phyloP scores from a whole-genome alignment of 2,329 filamentous ascomycete species.

The Fusarium nanum region DNA sequence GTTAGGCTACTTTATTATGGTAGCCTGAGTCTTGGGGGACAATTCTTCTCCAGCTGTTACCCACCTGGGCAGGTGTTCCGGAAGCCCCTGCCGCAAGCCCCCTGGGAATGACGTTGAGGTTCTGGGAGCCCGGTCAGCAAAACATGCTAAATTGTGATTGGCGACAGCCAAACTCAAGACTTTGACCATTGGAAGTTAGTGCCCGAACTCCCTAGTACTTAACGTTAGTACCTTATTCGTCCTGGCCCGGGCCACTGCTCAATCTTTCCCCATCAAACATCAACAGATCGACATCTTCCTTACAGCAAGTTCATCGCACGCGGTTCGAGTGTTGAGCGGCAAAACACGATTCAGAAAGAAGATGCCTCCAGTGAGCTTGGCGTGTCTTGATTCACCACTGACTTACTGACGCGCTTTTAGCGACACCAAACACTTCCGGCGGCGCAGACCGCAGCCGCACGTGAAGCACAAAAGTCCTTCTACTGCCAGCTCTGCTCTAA shows the following conservation, averaged over 20 bases:
- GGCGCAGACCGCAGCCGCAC: slow-evolving; percentile 71
- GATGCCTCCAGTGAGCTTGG: slow-evolving; percentile 67
- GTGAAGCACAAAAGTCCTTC: slow-evolving; percentile 82
- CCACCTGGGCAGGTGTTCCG: slow-evolving; percentile 29
- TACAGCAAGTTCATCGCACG: not conserved
- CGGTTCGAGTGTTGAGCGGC: not conserved
- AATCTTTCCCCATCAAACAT: slow-evolving; percentile 19
- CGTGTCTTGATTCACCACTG: slow-evolving; percentile 53
- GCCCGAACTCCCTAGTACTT: not conserved
- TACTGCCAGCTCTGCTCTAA: slow-evolving; percentile 91
- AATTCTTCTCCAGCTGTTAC: too few relatives aligned
- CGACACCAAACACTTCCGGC: slow-evolving; percentile 68
- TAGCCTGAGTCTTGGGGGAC: too few relatives aligned
- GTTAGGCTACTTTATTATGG: too few relatives aligned
- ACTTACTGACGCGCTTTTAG: slow-evolving; percentile 49
- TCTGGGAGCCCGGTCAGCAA: slow-evolving; percentile 39
- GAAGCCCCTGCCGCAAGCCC: slow-evolving; percentile 33
- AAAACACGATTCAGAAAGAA: slow-evolving; percentile 27
- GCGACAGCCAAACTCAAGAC: not conserved
- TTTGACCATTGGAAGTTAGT: slow-evolving; percentile 7
- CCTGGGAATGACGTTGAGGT: slow-evolving; percentile 45
- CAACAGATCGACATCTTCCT: slow-evolving; percentile 3
- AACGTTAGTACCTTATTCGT: slow-evolving; percentile 3
- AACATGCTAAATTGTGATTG: slow-evolving; percentile 35
- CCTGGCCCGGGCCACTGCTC: slow-evolving; percentile 9